These are phyloP conservation scores for Calamus simplicifolius DNA, from an alignment of 176 grass and related monocot species.

Conservation along the genomic window DNA sequence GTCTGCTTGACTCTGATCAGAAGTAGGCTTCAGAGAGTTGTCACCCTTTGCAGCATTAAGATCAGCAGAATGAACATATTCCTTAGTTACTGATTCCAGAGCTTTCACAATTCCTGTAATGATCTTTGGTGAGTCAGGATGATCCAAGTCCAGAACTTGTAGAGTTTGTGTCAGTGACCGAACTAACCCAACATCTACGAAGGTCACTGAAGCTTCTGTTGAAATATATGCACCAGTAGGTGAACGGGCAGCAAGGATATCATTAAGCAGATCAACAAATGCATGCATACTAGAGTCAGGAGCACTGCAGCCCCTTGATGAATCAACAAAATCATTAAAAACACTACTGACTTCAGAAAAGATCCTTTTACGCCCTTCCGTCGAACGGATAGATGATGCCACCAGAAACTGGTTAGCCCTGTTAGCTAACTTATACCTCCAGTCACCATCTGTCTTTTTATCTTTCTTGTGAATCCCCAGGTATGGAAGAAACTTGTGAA, in stretches of 20 bases:
- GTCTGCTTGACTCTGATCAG: conserved; percentile 45
- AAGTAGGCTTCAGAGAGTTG: conserved; percentile 37
- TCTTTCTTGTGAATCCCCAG: conserved; percentile 81
- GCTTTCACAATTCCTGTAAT: conserved; percentile 78
- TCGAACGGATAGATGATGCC: conserved; percentile 83
- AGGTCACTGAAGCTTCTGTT: conserved; percentile 76
- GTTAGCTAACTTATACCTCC: conserved; percentile 82
- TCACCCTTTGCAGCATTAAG: conserved; percentile 50
- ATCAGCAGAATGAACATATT: conserved; percentile 74
- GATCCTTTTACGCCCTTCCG: conserved; percentile 80
- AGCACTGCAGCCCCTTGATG: conserved; percentile 36
- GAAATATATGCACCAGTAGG: conserved; percentile 80
- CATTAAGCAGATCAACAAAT: conserved; percentile 85
- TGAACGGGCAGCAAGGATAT: conserved; percentile 92
- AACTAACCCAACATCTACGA: conserved; percentile 86
- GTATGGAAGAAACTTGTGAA: conserved; percentile 75
- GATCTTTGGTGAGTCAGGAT: conserved; percentile 87
- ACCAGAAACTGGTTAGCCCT: conserved; percentile 93
- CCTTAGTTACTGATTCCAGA: conserved; percentile 83
- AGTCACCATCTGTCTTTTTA: conserved; percentile 80
- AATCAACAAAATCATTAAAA: conserved; percentile 57
- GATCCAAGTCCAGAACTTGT: conserved; percentile 80
- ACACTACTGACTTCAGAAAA: conserved; percentile 75
- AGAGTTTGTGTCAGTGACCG: conserved; percentile 54
- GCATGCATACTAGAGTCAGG: conserved; percentile 63